Base-by-base conservation (phyloP, 116 monocot species). In the Cymodocea nodosa region DNA sequence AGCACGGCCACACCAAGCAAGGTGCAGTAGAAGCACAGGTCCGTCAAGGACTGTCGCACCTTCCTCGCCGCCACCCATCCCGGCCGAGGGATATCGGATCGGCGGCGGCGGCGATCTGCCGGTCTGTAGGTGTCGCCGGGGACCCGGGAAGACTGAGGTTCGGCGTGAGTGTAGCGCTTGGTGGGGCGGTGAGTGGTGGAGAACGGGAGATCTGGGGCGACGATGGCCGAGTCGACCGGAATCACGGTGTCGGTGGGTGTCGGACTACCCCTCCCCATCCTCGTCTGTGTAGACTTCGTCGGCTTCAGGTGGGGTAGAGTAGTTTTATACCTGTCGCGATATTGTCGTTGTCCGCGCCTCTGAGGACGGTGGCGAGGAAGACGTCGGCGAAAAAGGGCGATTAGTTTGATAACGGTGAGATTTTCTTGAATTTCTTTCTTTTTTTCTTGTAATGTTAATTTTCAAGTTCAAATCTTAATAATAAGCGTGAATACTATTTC, bases 101-200 rank as follows among this genome's bases (percentile, higher is more conserved):
- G 23, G 52, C 23, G 6, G 16, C 52, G 52, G 52, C 66, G 66
- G 16, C 25, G 23, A 11, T 11, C 14, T 3, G 51, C 4, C 11
- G 66, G 51, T 7, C 30, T 18, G 11, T 5, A 18, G 7, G 52
- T 15, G 22, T 50, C 22, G 40, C 4, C 36, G 35, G 60, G 13
- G 23, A 35, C 17, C 6, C 16, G 13, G 0, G 60, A 16, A 15
- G 16, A n/a, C 15, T 6, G 0, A 3, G 35, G 35, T 11, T 60
- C 60, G 15, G 60, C 19, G 60, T 60, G 60, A 10, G 60, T 60
- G 60, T 35, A 60, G 60, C 60, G 60, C 35, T 60, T 60, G 60
- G 15, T 15, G 60, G 35, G 35, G 25, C 23, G 23, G 60, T 16
- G 23, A 13, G 35, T 17, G 35, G 35, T 30, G 15, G 35, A 36